phyloP scores from a whole-genome alignment of 495 filamentous ascomycete species.

The Chaetomium fimeti region DNA sequence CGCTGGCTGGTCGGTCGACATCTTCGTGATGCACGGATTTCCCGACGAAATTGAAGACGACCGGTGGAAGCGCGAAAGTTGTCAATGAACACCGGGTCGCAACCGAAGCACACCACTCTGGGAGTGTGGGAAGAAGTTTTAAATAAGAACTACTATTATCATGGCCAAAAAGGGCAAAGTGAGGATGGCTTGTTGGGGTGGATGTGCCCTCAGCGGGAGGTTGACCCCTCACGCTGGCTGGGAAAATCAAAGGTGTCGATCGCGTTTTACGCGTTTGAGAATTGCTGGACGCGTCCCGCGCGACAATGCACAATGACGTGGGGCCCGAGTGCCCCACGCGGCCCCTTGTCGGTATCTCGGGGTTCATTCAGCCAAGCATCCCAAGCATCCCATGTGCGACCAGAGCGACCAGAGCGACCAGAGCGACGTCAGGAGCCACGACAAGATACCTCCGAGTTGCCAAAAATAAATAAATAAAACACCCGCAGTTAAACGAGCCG shows the following conservation, averaged over 20 bases:
- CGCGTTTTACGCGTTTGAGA: slow-evolving; percentile 7
- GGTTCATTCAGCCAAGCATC: too few species aligned
- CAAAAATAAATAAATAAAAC: too few species aligned
- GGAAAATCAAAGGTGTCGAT: background rate
- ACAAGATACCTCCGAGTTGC: too few species aligned
- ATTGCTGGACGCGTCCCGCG: slow-evolving; percentile 16
- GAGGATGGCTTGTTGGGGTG: background rate
- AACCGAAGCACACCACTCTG: background rate
- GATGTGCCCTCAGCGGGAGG: too few species aligned
- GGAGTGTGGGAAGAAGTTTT: background rate
- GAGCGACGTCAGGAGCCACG: too few species aligned
- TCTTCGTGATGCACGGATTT: background rate
- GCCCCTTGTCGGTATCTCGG: background rate
- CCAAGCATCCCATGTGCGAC: too few species aligned
- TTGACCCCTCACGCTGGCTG: background rate
- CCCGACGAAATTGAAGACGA: background rate
- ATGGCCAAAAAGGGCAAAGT: background rate
- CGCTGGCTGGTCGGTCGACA: slow-evolving; percentile 13
- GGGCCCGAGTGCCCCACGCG: background rate
- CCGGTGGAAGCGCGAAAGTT: too few species aligned
- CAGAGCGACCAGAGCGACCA: too few species aligned
- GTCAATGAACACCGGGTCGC: background rate
- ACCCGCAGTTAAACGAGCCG: too few species aligned
- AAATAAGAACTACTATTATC: background rate
- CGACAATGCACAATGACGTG: slow-evolving; percentile 26